Evolutionary conservation across 2,329 filamentous ascomycete species (phyloP), one percentile per base, ranked within the genome.

Genomic region (Pyricularia sp.): DNA sequence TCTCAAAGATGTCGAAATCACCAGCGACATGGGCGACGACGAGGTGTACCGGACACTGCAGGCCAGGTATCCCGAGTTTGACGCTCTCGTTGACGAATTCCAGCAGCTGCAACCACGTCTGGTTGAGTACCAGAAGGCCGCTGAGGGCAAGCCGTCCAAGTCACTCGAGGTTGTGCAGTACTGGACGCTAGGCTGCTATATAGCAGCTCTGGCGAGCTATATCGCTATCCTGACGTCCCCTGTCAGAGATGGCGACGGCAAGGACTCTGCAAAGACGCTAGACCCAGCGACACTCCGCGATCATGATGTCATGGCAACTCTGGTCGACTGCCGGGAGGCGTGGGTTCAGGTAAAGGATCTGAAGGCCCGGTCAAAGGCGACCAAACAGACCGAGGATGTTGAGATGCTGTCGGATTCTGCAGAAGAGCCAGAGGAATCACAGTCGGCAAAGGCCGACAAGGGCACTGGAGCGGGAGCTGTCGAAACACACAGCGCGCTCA

Each of bases 191-290:
- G 90, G 92, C 5, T 92, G 93, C 70, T 98, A 99, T 76, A 83
- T 98, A 28, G 93, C 92, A 63, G 86, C 92, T 1, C 83, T 99
- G 73, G 90, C 92, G 66, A 94, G 97, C 88, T 99, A 99, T 79
- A 97, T 99, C 78, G 92, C 94, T 55, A 86, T 98, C 50, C 81
- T 99, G n/a, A 92, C 93, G 12, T 97, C 93, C 0, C 90, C 92
- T 0, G 85, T 89, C 2, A 84, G 89, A 66, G 87, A 89, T 70
- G 81, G 82, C 0, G 79, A 83, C 50, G 84, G 31, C 14, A 31
- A 63, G n/a, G 55, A 83, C 9, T 78, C 81, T 0, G 79, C 80
- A 14, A 84, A 88, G 70, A 85, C 92, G 0, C 79, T 96, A 72
- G 85, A 92, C 68, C 91, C 94, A 5, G 83, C 85, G n/a, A 89